Base-by-base conservation (phyloP, 116 monocot species). In the Papilionanthe hybrid region DNA sequence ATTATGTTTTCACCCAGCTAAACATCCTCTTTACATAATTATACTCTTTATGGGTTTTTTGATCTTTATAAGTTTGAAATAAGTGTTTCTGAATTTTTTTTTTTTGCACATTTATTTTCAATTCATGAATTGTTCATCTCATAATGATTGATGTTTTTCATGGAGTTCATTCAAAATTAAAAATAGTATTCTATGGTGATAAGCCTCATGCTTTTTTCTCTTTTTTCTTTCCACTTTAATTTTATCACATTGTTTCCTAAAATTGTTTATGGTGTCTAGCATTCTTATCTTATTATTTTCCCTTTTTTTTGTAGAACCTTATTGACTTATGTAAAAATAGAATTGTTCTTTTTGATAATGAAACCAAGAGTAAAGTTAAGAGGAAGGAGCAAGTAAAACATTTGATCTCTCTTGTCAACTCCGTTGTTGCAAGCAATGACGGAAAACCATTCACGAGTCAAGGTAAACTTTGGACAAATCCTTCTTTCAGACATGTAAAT, bases 371-470 rank as follows among this genome's bases (percentile, higher is more conserved):
- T 71, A 50, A 43, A 30, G 48, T 1, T 19, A 84, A 89, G 55
- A 80, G 75, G 85, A 82, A 66, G 48, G 45, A 73, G 42, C 95
- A 93, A 67, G 48, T 88, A 27, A 65, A 85, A 15, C 42, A 87
- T 13, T 72, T 95, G 75, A 67, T 95, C 45, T 82, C 79, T 74
- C 84, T 87, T 55, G 95, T 93, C 0, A 93, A 95, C 30, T 78
- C 55, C 13, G 77, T 95, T 29, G 71, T 85, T 1, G 69, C 67
- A 25, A 80, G 73, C 43, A 92, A 95, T 72, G 84, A 81, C 3
- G 88, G 95, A 63, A 86, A 79, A 27, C 95, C 93, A 42, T 95
- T 88, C 83, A 86, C 91, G n/a, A 89, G 91, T 96, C 19, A 93
- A 93, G 93, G 95, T 91, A 79, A n/a, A 30, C 32, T 18, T 32